phyloP scores from a whole-genome alignment of 148 eudicot genomes.

The Silene latifolia region DNA sequence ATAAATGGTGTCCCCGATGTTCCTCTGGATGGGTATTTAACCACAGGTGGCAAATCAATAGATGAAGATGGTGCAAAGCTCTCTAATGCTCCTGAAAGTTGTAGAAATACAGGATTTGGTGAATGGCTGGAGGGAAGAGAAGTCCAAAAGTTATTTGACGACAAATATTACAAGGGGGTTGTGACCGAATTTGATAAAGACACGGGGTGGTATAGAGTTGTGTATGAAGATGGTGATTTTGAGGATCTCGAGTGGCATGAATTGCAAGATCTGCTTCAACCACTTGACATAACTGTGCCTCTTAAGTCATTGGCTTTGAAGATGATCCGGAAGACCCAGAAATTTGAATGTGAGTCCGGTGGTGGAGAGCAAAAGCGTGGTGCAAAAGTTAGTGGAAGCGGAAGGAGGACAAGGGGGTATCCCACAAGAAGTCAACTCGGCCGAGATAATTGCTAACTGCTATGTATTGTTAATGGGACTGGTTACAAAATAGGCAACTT shows the following conservation, averaged over 20 bases:
- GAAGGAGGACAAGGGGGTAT: conserved; percentile 9
- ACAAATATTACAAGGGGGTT: conserved; percentile 41
- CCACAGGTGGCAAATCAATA: background rate
- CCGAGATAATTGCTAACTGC: background rate
- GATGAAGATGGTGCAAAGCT: conserved; percentile 10
- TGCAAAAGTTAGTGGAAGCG: conserved; percentile 2
- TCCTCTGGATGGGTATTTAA: conserved; percentile 24
- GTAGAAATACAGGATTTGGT: conserved; percentile 41
- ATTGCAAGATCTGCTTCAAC: conserved; percentile 52
- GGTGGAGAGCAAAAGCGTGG: conserved; percentile 15
- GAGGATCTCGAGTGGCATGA: conserved; percentile 92
- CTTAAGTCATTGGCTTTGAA: conserved; percentile 54
- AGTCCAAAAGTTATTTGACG: conserved; percentile 57
- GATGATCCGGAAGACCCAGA: conserved; percentile 44
- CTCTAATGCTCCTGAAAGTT: conserved; percentile 18
- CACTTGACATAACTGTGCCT: conserved; percentile 65
- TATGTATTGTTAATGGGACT: background rate
- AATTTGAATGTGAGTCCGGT: conserved; percentile 20
- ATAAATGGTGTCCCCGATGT: conserved; percentile 66
- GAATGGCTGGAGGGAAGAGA: conserved; percentile 73
- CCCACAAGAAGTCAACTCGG: conserved; percentile 1
- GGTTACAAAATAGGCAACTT: background rate
- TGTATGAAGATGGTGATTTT: conserved; percentile 76
- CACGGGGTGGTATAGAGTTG: conserved; percentile 67
- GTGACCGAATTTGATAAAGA: conserved; percentile 60